Base-by-base conservation (phyloP, 495 filamentous ascomycete species). In the Cryomyces minteri region DNA sequence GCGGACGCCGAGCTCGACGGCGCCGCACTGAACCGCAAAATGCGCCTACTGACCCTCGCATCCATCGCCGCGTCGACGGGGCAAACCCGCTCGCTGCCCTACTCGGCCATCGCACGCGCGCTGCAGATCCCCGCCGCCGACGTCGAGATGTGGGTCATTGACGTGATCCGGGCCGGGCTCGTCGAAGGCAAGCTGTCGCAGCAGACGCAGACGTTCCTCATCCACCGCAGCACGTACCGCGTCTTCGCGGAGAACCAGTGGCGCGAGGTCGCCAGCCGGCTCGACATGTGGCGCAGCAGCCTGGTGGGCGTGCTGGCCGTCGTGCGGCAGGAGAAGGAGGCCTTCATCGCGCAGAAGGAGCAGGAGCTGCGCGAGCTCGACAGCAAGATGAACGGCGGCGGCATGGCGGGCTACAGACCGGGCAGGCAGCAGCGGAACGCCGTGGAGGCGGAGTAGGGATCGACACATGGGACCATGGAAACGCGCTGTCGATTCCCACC, bases 171-270 rank as follows among this genome's bases (percentile, higher is more conserved):
- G 37, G 84, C 87, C 37, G 83, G 84, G 32, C 77, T 98, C 14
- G 82, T 96, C 43, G 90, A 98, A 67, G 90, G 90, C 50, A 88
- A 90, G 62, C 72, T 99, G 43, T 84, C 78, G 25, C 90, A 99
- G 67, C 72, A 85, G 54, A 84, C 84, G 51, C 76, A 85, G 58
- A 80, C 85, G 30, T 96, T 99, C 72, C 68, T 94, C 10, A 83
- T 99, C 39, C 90, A 99, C 67, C 73, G 86, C 49, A 84, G 82
- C 51, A 92, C 85, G 46, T 94, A 95, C 71, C 75, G 90, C 31
- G 88, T 94, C 29, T 96, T 99, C 55, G 84, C 84, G 47, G 83
- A 94, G 73, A 92, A 88, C 70, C 90, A 99, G 67, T 99, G 92
- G 92, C 76, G 79, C 43, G 87, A 96, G 68, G 77, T 99, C 18